Percentiles rank a stretch among this genome's conserved stretches.
phyloP scores from a whole-genome alignment of 495 filamentous ascomycete genomes.

The Entonaema liquescens region DNA sequence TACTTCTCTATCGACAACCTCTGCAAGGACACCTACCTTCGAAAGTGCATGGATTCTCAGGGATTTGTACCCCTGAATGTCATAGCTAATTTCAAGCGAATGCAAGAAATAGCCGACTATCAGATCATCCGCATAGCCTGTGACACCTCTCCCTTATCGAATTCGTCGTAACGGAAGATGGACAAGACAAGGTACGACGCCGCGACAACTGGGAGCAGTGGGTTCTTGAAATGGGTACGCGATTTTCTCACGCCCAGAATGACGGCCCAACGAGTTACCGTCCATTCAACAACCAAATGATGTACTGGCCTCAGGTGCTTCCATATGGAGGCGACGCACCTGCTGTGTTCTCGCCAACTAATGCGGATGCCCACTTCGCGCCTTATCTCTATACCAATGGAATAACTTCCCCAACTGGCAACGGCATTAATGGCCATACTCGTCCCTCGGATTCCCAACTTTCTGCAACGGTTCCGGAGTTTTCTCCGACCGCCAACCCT shows the following conservation, averaged over 20 bases:
- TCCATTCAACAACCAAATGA: conserved; percentile 30
- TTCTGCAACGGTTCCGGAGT: conserved; percentile 80
- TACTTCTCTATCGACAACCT: conserved; percentile 98
- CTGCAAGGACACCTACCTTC: conserved; percentile 90
- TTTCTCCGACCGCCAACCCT: conserved; percentile 60
- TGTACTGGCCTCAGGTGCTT: conserved; percentile 37
- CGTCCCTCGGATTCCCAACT: conserved; percentile 64
- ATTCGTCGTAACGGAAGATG: conserved; percentile 72
- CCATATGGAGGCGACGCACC: conserved; percentile 42
- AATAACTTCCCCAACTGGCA: conserved; percentile 50
- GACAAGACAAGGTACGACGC: conserved; percentile 79
- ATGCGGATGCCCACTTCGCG: conserved; percentile 39
- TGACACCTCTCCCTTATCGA: conserved; percentile 74
- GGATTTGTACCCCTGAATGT: conserved; percentile 85
- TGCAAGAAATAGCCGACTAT: conserved; percentile 75
- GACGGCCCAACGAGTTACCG: conserved; percentile 49
- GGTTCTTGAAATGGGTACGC: conserved; percentile 69
- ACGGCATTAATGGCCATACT: conserved; percentile 52
- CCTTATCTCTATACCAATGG: conserved; percentile 49
- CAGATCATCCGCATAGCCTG: conserved; percentile 79
- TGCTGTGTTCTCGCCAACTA: conserved; percentile 47
- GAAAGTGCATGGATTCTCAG: conserved; percentile 91
- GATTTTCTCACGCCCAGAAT: conserved; percentile 52
- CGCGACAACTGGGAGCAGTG: conserved; percentile 82
- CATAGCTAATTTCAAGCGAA: conserved; percentile 83